Base-by-base conservation (phyloP, 2,329 filamentous ascomycete species). In the Fusarium beomiforme region DNA sequence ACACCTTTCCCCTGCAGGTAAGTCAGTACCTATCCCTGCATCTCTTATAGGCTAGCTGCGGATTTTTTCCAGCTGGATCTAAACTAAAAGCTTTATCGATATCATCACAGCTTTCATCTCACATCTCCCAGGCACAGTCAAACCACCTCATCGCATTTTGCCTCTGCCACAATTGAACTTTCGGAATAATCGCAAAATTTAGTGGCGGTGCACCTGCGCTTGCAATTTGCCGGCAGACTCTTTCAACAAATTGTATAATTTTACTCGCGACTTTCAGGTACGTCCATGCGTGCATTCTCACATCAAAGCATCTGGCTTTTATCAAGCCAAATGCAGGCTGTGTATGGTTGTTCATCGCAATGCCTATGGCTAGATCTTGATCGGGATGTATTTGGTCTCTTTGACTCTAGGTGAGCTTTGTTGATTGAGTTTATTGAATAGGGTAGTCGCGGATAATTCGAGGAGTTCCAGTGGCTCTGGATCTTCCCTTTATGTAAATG, bases 101-200 rank as follows among this genome's bases (percentile, higher is more conserved):
- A 71, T 21, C 69, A 69, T 72, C 69, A 71, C 69, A 66, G 56
- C 69, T 56, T 72, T 69, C 68, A 72, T 56, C 61, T 71, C 43
- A 49, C 65, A 64, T 69, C 68, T 65, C 43, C 56, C 47, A 58
- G 39, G 33, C 41, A 43, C 54, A 24, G 37, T 55, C 24, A 39
- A 56, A 50, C 47, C 58, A 31, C 26, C 49, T 54, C 50, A 37
- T 49, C 33, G 49, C 44, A 55, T 56, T 42, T 71, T 43, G 44
- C 54, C 39, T 58, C 47, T 41, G 29, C 36, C 24, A 68, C 50
- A 26, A 26, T 39, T 61, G 31, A 29, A 39, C 24, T 51, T 26
- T 26, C 33, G 26, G 31, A 24, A 42, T 17, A 9, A 13, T 44
- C 23, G 16, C n/a, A 21, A 37, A 21, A 31, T 36, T 12, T 7